Evolutionary conservation across 2,329 filamentous ascomycete species (phyloP).

Genomic region (Kalaharituber pfeilii): DNA sequence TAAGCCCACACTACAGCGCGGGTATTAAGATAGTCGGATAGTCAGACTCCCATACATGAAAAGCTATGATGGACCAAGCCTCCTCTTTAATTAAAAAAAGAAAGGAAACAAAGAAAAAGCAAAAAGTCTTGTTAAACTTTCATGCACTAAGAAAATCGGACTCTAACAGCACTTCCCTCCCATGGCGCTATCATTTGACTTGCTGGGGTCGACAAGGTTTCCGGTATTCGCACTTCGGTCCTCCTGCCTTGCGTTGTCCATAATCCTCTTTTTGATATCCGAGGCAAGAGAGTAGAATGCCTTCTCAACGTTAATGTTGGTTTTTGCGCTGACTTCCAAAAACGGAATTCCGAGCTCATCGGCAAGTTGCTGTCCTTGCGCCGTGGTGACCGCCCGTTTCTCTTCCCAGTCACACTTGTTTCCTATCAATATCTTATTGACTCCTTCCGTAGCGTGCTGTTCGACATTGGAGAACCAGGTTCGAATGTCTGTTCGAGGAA

Average conservation of each 20-base stretch:
- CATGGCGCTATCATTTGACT: conserved; percentile 39
- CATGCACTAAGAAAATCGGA: too few relatives aligned
- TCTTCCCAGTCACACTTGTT: conserved; percentile 99
- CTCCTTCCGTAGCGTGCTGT: conserved; percentile 92
- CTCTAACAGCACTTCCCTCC: conserved; percentile 62
- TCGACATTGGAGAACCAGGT: conserved; percentile 99
- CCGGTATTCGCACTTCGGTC: conserved; percentile 30
- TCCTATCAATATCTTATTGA: conserved; percentile 98
- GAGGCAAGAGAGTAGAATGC: conserved; percentile 89
- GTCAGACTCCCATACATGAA: not conserved
- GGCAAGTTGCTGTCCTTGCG: conserved; percentile 81
- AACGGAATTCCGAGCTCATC: conserved; percentile 95
- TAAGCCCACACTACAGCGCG: not conserved
- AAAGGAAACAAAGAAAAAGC: not conserved
- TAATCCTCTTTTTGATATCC: conserved; percentile 96
- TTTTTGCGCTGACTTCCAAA: conserved; percentile 95
- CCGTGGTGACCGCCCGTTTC: conserved; percentile 84
- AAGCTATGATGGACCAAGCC: not conserved
- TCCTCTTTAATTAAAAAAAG: not conserved
- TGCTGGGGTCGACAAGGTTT: conserved; percentile 51
- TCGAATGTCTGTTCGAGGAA: conserved; percentile 58
- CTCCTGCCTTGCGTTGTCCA: conserved; percentile 73
- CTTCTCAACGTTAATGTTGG: conserved; percentile 99
- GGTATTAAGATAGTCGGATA: not conserved
- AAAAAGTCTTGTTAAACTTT: too few relatives aligned